Base-by-base conservation (phyloP, 148 eudicot genomes). In the Bassia scoparia region DNA sequence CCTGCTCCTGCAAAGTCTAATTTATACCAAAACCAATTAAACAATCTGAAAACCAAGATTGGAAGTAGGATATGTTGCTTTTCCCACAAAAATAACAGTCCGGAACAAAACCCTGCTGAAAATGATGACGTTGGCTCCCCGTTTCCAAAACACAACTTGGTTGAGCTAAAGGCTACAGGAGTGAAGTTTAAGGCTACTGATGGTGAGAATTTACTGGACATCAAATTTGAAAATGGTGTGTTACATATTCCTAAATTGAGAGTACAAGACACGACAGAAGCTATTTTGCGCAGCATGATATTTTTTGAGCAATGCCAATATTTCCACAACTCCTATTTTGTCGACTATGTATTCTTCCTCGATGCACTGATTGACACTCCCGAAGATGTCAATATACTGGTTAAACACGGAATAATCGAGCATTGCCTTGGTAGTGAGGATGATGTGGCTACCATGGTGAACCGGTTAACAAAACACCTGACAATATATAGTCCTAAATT, bases 281-380 rank as follows among this genome's bases (percentile, higher is more conserved):
- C 53, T 0, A 7, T 49, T 14, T 63, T 81, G 50, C 58, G 74
- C 46, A 81, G 70, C 69, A 50, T 76, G 20, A 35, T 77, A 61
- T 26, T 68, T 13, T 72, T 76, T 33, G 79, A 76, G 64, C 69
- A 66, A 18, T 76, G 76, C 24, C 70, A 72, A 21, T 49, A 73
- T 35, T 54, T 1, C 11, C 17, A 17, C 3, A 31, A 80, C n/a
- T 67, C 80, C n/a, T 80, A 76, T 77, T 50, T 80, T 29, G 41
- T 76, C 34, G 77, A 76, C 61, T 80, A 68, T 46, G 27, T 76
- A 31, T 3, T 23, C 37, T 72, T 81, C 30, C 50, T 81, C n/a
- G 74, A 81, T 30, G 27, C 20, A 26, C 41, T 81, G 37, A 76
- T 81, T 26, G 52, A 77, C 54, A 81, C 80, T 20, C 44, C 77